These are phyloP conservation scores for Suillus subluteus DNA, from an alignment of 768 basidiomycete species.

Conservation along the genomic window DNA sequence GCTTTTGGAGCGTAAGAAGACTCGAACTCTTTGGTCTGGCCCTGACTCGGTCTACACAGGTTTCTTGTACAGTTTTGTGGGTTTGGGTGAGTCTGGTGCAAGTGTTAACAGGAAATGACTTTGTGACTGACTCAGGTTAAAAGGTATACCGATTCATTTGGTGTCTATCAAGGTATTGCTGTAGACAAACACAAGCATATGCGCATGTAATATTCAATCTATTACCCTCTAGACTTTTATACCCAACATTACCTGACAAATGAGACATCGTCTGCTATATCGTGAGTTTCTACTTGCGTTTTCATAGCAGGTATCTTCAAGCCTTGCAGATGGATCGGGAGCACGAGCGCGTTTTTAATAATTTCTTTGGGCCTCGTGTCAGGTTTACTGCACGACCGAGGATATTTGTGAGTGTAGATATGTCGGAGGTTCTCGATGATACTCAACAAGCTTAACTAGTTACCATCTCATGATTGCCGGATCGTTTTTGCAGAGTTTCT, in stretches of 20 bases:
- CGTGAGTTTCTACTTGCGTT: background rate
- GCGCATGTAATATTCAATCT: background rate
- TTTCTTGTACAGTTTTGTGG: background rate
- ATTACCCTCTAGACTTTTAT: background rate
- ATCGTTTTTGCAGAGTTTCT: conserved; percentile 30
- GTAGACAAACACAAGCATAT: background rate
- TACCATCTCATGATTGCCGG: conserved; percentile 25
- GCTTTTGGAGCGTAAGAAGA: conserved; percentile 4
- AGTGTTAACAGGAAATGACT: background rate
- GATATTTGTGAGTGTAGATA: conserved; percentile 2
- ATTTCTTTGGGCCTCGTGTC: background rate
- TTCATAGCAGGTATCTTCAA: background rate
- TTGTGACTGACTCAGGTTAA: background rate
- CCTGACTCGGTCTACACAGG: background rate
- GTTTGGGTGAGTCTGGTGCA: background rate
- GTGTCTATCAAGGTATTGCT: background rate
- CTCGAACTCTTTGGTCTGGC: background rate
- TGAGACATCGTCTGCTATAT: conserved; percentile 5
- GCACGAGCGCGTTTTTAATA: background rate
- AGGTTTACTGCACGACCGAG: background rate
- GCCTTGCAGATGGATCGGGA: background rate
- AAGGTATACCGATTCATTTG: background rate
- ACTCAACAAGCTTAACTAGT: background rate
- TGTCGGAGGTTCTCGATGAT: background rate
- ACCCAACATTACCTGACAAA: background rate